A percentile compares a stretch with the other conserved stretches of the same genome.
These are phyloP conservation scores for Diplodia intermedia DNA, from an alignment of 2,329 filamentous ascomycete genomes.

Conservation along the genomic window DNA sequence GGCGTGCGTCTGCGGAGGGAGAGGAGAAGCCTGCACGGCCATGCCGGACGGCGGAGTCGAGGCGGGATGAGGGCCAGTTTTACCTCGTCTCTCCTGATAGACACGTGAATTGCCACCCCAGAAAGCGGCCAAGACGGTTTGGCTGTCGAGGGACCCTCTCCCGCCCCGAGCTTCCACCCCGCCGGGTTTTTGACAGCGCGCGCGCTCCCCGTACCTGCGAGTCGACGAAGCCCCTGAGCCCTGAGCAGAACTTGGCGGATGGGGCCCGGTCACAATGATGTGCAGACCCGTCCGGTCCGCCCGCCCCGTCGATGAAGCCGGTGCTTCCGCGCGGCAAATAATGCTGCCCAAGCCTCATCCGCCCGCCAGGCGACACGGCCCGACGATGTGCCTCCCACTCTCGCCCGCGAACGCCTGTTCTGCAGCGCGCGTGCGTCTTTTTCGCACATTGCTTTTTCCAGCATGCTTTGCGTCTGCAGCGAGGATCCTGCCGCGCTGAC, in stretches of 20 bases:
- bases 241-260: background rate
- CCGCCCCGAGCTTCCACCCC: slow-evolving; percentile 26
- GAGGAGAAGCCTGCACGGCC: slow-evolving; percentile 3
- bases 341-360: slow-evolving; percentile 22
- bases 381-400: slow-evolving; percentile 8
- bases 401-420: slow-evolving; percentile 11
- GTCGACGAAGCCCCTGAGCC: background rate
- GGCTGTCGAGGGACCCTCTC: background rate
- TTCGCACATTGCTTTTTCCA: slow-evolving; percentile 10
- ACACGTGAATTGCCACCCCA: slow-evolving; percentile 23
- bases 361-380: slow-evolving; percentile 23
- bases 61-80: slow-evolving; percentile 16
- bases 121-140: background rate
- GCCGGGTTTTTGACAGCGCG: background rate
- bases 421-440: background rate
- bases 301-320: slow-evolving; percentile 2
- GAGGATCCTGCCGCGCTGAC: slow-evolving; percentile 16
- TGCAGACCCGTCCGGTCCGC: slow-evolving; percentile 27
- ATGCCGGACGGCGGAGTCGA: background rate
- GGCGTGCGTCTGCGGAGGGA: background rate
- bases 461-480: slow-evolving; percentile 15
- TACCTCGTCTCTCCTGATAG: slow-evolving; percentile 29
- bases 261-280: slow-evolving; percentile 15
- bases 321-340: slow-evolving; percentile 21
- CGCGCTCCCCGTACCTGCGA: background rate